These are phyloP conservation scores for Vitis vinifera DNA, from an alignment of 164 flowering plant genomes.

Conservation along the genomic window DNA sequence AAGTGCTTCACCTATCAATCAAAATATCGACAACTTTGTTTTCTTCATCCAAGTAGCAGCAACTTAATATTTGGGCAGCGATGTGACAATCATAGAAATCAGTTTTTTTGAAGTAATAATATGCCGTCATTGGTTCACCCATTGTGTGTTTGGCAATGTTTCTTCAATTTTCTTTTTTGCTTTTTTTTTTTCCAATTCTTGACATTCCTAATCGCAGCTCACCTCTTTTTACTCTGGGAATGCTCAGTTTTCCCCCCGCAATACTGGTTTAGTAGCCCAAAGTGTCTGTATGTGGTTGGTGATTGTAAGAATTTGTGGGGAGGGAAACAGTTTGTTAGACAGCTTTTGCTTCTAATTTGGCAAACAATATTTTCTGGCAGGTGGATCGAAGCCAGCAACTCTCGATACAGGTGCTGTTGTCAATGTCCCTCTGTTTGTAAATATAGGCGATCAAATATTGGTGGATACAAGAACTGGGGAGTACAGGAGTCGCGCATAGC, in stretches of 20 bases:
- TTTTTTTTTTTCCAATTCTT: background rate
- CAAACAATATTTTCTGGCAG: conserved; percentile 34
- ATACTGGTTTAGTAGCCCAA: too few species aligned
- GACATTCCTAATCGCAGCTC: background rate
- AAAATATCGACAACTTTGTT: background rate
- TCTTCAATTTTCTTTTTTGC: background rate
- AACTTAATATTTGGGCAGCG: too few species aligned
- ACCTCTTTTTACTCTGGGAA: background rate
- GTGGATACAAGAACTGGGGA: conserved; percentile 87
- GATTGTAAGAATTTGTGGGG: too few species aligned
- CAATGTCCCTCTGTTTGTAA: conserved; percentile 77
- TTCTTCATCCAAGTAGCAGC: too few species aligned
- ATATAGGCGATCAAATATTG: conserved; percentile 67
- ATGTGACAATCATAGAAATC: too few species aligned
- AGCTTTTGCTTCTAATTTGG: background rate
- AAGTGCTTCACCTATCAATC: background rate
- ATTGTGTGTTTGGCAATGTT: background rate
- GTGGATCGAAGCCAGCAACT: conserved; percentile 91
- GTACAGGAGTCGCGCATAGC: conserved; percentile 71
- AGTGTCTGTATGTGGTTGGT: too few species aligned
- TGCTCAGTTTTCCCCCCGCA: too few species aligned
- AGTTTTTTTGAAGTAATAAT: background rate
- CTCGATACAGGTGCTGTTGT: conserved; percentile 87
- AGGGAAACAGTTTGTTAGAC: too few species aligned
- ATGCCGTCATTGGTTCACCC: background rate